A percentile compares a stretch with the other conserved stretches of the same genome.
Evolutionary conservation across 805 yeast genomes (phyloP).

Genomic region (Candida loeiensis): DNA sequence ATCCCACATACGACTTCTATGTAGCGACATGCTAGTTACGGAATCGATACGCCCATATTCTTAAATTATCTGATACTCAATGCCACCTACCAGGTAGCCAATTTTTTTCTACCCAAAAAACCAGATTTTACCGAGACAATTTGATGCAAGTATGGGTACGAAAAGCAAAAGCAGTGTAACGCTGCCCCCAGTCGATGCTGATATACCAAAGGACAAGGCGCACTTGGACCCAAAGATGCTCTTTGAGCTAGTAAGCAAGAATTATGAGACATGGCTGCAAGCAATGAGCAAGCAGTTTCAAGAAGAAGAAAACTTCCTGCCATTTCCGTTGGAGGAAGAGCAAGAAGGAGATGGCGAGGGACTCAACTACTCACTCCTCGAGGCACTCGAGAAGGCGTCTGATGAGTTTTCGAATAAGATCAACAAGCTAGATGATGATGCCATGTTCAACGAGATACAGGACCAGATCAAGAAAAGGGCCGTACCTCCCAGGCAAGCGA

Average conservation of each 20-base stretch:
- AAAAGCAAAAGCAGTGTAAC: slow-evolving; percentile 1
- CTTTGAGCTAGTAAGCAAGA: slow-evolving; percentile 31
- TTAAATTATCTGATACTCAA: too few species aligned
- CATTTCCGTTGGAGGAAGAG: slow-evolving; percentile 25
- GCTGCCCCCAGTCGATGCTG: not conserved
- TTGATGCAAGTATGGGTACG: slow-evolving; percentile 4
- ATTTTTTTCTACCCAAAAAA: not conserved
- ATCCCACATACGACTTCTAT: too few species aligned
- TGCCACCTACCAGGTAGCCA: not conserved
- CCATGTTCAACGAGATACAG: slow-evolving; percentile 11
- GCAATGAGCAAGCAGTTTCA: slow-evolving; percentile 25
- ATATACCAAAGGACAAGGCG: slow-evolving; percentile 1
- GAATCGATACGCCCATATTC: not conserved
- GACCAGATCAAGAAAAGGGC: slow-evolving; percentile 6
- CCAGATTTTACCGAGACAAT: not conserved
- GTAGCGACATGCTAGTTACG: too few species aligned
- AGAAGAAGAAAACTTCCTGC: slow-evolving; percentile 25
- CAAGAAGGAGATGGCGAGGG: slow-evolving; percentile 17
- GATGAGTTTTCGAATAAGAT: slow-evolving; percentile 16
- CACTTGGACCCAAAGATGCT: slow-evolving; percentile 24
- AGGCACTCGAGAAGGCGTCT: slow-evolving; percentile 29
- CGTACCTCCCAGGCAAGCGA: not conserved
- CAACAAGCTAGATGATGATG: slow-evolving; percentile 11
- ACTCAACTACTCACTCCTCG: slow-evolving; percentile 27
- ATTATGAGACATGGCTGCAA: slow-evolving; percentile 39